Base-by-base conservation (phyloP, 768 basidiomycete species). In the Pisolithus marmoratus region DNA sequence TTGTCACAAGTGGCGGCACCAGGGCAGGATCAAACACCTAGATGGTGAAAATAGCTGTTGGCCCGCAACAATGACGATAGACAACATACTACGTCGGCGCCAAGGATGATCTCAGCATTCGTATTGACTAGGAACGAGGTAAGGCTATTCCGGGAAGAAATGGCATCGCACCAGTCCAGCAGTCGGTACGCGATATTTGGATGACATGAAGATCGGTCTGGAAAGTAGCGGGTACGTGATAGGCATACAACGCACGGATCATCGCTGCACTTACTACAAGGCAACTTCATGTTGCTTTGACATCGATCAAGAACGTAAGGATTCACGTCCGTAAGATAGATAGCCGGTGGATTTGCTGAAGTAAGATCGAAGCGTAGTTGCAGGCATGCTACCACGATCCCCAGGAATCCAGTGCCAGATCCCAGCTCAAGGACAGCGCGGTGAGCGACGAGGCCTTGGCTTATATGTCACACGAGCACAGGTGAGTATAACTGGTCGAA, bases 381-480 rank as follows among this genome's bases (percentile, higher is more conserved):
- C 15, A 89, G 63, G 40, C 73, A 73, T 0, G 80, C 81, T 27
- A 81, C 63, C 7, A 89, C 64, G 37, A 80, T 77, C 4, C 87
- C 90, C 15, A 90, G 70, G 58, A 90, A 84, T n/a, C 90, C 90
- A 3, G 75, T 72, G 1, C 90, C 90, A 6, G 81, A 84, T 11
- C 90, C 90, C 1, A 91, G 73, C 63, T 92, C 90, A 9, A 92
- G 75, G 7, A 89, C 72, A 17, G 73, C 67, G 58, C 74, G 74
- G 11, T 64, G 51, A 23, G 48, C 34, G n/a, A 59, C 54, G 29
- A 62, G 37, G 36, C 54, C 49, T 47, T 22, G 19, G 8, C 11
- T 53, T 29, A 0, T 0, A 27, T 11, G 8, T 17, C 44, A 38
- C 12, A 24, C 5, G 3, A 17, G 46, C 27, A 23, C 50, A 24